These are phyloP conservation scores for Colletotrichum orbiculare DNA, from an alignment of 2,329 filamentous ascomycete species.

Conservation along the genomic window DNA sequence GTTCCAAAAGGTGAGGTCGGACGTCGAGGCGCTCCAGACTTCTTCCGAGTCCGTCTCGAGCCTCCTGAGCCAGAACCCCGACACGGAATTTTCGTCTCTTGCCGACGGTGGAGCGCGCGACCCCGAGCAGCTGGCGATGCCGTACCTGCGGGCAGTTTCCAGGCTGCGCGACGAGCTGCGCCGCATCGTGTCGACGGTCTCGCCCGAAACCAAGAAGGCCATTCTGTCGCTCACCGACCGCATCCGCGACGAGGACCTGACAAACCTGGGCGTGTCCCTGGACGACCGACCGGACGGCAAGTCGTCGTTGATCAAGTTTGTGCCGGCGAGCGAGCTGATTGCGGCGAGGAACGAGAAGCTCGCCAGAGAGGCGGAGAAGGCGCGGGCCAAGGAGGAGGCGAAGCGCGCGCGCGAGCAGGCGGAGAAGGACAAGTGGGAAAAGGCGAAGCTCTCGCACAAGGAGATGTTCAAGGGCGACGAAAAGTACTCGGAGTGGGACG, in stretches of 20 bases:
- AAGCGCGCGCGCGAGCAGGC: conserved; percentile 60
- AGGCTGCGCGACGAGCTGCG: conserved; percentile 72
- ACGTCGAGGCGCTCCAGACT: conserved; percentile 61
- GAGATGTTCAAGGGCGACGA: conserved; percentile 69
- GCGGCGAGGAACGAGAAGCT: conserved; percentile 69
- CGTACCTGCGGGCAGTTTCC: conserved; percentile 66
- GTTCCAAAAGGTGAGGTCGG: conserved; percentile 57
- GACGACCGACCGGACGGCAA: conserved; percentile 79
- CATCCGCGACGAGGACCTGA: conserved; percentile 84
- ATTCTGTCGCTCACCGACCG: conserved; percentile 82
- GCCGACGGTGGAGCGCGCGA: conserved; percentile 59
- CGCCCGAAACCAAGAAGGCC: conserved; percentile 70
- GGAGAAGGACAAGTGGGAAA: conserved; percentile 66
- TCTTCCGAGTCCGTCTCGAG: conserved; percentile 55
- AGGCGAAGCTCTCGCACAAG: conserved; percentile 65
- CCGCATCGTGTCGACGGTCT: conserved; percentile 59
- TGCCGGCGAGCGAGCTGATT: conserved; percentile 67
- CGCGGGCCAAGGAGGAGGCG: conserved; percentile 65
- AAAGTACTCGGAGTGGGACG: conserved; percentile 81
- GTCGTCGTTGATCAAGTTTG: conserved; percentile 78
- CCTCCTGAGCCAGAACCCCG: conserved; percentile 57
- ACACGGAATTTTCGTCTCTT: conserved; percentile 58
- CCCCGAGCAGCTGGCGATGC: conserved; percentile 63
- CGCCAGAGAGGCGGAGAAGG: conserved; percentile 70
- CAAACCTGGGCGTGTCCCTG: conserved; percentile 85